Percentiles rank a stretch among this genome's conserved stretches.
Evolutionary conservation across 345 rosid species (phyloP).

Genomic region (Anacardium occidentale): DNA sequence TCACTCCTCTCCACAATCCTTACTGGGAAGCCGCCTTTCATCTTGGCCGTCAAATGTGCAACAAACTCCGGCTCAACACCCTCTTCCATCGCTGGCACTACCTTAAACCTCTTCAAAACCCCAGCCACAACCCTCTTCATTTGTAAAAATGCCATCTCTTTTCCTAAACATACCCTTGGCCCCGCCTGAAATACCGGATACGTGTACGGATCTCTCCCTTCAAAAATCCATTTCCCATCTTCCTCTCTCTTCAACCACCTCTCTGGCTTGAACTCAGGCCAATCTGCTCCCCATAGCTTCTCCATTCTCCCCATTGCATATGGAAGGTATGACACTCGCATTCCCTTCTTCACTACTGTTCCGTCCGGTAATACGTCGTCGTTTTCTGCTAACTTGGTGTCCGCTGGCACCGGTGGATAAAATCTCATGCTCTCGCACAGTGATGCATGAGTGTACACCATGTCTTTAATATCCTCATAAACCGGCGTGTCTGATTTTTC

Average conservation of each 20-base stretch:
- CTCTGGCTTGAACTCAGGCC: conserved; percentile 47
- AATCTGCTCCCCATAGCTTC: conserved; percentile 49
- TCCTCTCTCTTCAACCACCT: conserved; percentile 44
- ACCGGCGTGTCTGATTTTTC: conserved; percentile 18
- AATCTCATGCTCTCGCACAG: conserved; percentile 56
- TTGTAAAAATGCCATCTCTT: conserved; percentile 47
- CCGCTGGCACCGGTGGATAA: conserved; percentile 61
- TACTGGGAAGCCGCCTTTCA: conserved; percentile 60
- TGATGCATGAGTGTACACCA: conserved; percentile 45
- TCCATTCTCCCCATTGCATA: conserved; percentile 51
- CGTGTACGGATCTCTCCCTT: conserved; percentile 36
- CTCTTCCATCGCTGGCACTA: conserved; percentile 40
- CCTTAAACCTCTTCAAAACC: conserved; percentile 42
- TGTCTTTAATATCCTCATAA: not conserved
- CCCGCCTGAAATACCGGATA: conserved; percentile 49
- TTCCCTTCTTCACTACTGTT: conserved; percentile 46
- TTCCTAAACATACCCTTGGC: conserved; percentile 56
- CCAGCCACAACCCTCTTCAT: conserved; percentile 48
- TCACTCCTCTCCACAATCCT: conserved; percentile 38
- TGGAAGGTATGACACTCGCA: conserved; percentile 38
- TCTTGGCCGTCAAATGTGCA: conserved; percentile 46
- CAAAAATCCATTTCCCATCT: conserved; percentile 40
- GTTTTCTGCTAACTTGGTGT: conserved; percentile 31
- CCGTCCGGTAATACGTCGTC: conserved; percentile 51
- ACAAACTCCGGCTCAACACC: conserved; percentile 22